Percentiles rank a stretch among this genome's conserved stretches.
phyloP scores from a whole-genome alignment of 371 early-diverging fungal species.

The Blakeslea trispora region DNA sequence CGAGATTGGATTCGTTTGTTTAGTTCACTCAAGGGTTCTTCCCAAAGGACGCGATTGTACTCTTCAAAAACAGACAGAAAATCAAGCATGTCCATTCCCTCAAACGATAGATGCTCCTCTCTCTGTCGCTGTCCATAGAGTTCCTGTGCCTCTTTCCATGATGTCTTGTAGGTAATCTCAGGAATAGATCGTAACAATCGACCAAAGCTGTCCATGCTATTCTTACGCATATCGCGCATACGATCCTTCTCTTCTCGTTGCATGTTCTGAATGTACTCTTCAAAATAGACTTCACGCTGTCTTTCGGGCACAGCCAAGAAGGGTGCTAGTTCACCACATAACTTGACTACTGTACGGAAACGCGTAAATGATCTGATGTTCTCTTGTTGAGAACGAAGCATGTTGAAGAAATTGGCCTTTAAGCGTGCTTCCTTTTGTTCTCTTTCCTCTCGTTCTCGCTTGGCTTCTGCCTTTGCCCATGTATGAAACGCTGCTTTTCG shows the following conservation, averaged over 20 bases:
- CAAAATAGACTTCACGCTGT: conserved; percentile 61
- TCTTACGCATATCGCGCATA: conserved; percentile 60
- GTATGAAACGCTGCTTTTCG: conserved; percentile 80
- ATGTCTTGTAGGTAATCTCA: conserved; percentile 65
- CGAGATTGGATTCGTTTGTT: conserved; percentile 33
- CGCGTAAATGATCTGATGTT: conserved; percentile 50
- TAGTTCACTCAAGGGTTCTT: conserved; percentile 52
- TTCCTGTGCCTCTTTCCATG: conserved; percentile 69
- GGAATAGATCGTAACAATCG: conserved; percentile 58
- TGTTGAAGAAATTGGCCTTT: conserved; percentile 39
- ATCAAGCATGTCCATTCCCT: conserved; percentile 79
- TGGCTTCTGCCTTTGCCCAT: conserved; percentile 61
- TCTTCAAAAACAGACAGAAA: conserved; percentile 81
- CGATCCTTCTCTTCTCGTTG: conserved; percentile 65
- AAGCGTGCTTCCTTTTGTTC: conserved; percentile 48
- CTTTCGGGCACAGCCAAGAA: conserved; percentile 53
- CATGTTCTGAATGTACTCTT: conserved; percentile 64
- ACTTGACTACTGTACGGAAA: conserved; percentile 52
- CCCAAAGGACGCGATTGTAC: conserved; percentile 69
- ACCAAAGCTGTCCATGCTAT: conserved; percentile 65
- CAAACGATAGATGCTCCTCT: conserved; percentile 57
- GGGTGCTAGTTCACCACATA: conserved; percentile 49
- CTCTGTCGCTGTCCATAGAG: conserved; percentile 38
- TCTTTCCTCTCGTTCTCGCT: conserved; percentile 54
- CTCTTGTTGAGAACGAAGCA: conserved; percentile 45